These are phyloP conservation scores for Salvia sclarea DNA, from an alignment of 305 asterid genomes.

Conservation along the genomic window DNA sequence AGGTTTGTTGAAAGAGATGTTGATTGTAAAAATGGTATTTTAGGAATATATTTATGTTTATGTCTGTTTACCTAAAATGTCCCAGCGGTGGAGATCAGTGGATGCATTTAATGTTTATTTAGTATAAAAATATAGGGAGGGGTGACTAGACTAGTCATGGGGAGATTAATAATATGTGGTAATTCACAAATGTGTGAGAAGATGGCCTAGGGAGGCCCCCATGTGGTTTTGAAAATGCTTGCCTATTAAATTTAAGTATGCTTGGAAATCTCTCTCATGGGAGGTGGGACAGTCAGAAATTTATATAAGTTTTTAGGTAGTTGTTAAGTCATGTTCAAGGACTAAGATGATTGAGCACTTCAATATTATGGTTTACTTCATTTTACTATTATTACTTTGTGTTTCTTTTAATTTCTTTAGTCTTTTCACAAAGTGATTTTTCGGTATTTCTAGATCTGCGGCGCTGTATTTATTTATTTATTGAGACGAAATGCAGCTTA, in stretches of 20 bases:
- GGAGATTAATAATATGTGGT: constrained; percentile 24
- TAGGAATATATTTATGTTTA: neutral
- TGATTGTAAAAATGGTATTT: neutral
- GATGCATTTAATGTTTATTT: constrained; percentile 31
- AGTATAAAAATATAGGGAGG: constrained; percentile 7
- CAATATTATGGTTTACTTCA: constrained; percentile 4
- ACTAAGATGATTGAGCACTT: constrained; percentile 28
- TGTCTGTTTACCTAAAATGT: constrained; percentile 30
- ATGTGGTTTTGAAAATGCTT: constrained; percentile 36
- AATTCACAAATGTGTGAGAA: constrained; percentile 26
- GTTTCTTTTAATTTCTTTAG: neutral
- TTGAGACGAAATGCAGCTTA: neutral
- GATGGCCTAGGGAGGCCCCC: constrained; percentile 32
- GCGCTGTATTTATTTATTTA: too few species aligned
- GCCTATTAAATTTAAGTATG: constrained; percentile 21
- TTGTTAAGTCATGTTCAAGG: constrained; percentile 35
- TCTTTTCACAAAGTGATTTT: neutral
- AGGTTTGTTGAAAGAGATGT: neutral
- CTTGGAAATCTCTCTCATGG: constrained; percentile 28
- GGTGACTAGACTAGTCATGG: constrained; percentile 28
- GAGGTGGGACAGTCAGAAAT: constrained; percentile 34
- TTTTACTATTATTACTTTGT: neutral
- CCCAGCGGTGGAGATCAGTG: constrained; percentile 27
- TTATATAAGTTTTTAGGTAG: constrained; percentile 35
- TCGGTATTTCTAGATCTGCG: constrained; percentile 4